Base-by-base conservation (phyloP, 192 early-diverging fungal species). In the Spinellus fusiger region DNA sequence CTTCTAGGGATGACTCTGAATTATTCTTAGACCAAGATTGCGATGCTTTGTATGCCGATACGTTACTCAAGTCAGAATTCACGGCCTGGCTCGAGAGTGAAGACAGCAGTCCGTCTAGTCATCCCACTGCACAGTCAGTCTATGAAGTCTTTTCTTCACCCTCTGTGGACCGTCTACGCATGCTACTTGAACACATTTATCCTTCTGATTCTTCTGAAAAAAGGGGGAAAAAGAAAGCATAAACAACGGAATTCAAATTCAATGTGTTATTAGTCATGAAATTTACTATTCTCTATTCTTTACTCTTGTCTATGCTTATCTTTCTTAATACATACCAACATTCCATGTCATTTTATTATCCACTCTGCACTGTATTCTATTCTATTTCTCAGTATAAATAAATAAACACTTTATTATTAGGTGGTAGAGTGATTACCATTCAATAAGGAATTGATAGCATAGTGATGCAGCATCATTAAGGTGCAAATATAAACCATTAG, bases 51-150 rank as follows among this genome's bases (percentile, higher is more conserved):
- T 57, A 57, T 44, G 27, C 29, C 1, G 20, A 1, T 1, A 46
- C 33, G n/a, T 40, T 57, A 26, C 5, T 57, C 25, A 57, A 57
- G 40, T 57, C 56, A 13, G 56, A 57, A 15, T 57, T 57, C 28
- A 27, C 46, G 56, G 56, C 4, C n/a, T 57, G 29, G 20, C 51
- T 27, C 29, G 51, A 29, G 6, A 53, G 18, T 53, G 32, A 32
- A 12, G 26, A 15, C 1, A n/a, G 28, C 4, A 5, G 23, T 5
- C 16, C 16, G 18, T 31, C 16, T 4, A 25, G 23, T 7, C 32
- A 32, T 27, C 20, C 31, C 18, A 10, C 35, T 4, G 38, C 56
- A 29, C 56, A 57, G 37, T 57, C 6, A 44, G 33, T n/a, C 22
- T 33, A 22, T 22, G 10, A 22, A 13, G 3, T 27, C 10, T 50